Base-by-base conservation (phyloP, 78 protist genomes). In the Dictyostelium brefeldianum region DNA sequence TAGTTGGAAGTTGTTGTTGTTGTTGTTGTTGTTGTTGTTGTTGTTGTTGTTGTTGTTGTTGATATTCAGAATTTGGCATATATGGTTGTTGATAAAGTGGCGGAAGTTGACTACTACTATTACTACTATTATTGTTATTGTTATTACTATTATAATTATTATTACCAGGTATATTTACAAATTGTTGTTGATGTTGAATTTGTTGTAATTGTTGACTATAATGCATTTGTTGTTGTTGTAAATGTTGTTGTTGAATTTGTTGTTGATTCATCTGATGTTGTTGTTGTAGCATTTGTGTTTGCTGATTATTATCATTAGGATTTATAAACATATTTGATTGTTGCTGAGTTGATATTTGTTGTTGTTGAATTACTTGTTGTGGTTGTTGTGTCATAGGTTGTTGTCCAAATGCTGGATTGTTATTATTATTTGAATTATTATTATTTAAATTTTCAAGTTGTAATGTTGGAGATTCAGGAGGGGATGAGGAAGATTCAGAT, bases 381-480 rank as follows among this genome's bases (percentile, higher is more conserved):
- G 36, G 46, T 27, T 56, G 74, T 54, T 54, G 71, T 36, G 43
- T 36, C 43, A 36, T 3, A 43, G 8, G 85, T 22, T 29, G 75
- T 80, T 6, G 77, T 57, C 6, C 31, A 41, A 20, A 43, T 12
- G n/a, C 31, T 22, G 14, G 47, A 25, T 22, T 47, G 14, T 12
- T 14, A 50, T 41, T 74, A 48, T 43, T 57, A 36, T 51, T 78
- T 56, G 25, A 56, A 51, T 18, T 29, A 47, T 51, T 20, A 73
- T 82, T 65, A 73, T 82, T 65, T 29, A n/a, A 41, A 46, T 18
- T n/a, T 17, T 81, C 29, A 8, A 20, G 31, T 20, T 20, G 53
- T 51, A 51, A 77, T 54, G n/a, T 31, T 69, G 41, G 80, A 3
- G 81, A 73, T 73, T 29, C 83, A 56, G 51, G 67, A 57, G 67